Percentiles rank a stretch among this genome's conserved stretches.
phyloP scores from a whole-genome alignment of 345 rosid genomes.

The Hibiscus trionum region DNA sequence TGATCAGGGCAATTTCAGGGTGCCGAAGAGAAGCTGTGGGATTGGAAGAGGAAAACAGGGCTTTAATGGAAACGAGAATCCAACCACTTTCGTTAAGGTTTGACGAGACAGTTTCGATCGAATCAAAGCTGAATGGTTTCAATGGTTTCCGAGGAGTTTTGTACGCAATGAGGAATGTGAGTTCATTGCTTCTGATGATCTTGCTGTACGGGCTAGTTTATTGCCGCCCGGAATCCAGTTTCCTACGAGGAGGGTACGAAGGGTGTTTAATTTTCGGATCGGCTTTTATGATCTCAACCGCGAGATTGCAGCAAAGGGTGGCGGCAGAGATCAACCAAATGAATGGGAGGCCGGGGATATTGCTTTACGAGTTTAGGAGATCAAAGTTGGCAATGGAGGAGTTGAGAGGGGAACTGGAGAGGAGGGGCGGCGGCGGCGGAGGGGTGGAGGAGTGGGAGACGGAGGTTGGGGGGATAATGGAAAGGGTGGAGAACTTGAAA shows the following conservation, averaged over 20 bases:
- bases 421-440: constrained; percentile 30
- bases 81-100: constrained; percentile 56
- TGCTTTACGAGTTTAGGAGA: constrained; percentile 59
- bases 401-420: constrained; percentile 59
- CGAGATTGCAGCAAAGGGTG: constrained; percentile 68
- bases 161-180: constrained; percentile 77
- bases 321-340: constrained; percentile 49
- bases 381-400: constrained; percentile 71
- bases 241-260: constrained; percentile 30
- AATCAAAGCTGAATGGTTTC: constrained; percentile 84
- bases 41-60: constrained; percentile 76
- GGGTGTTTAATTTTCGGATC: constrained; percentile 45
- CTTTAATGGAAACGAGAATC: constrained; percentile 60
- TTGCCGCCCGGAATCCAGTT: constrained; percentile 42
- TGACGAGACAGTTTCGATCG: constrained; percentile 52
- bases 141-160: constrained; percentile 85
- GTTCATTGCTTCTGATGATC: constrained; percentile 62
- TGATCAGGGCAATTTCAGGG: constrained; percentile 59
- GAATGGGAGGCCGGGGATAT: constrained; percentile 44
- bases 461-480: constrained; percentile 34
- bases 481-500: constrained; percentile 60
- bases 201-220: constrained; percentile 65
- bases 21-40: constrained; percentile 76
- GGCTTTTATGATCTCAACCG: constrained; percentile 59
- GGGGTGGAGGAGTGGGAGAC: constrained; percentile 26